Evolutionary conservation across 2,329 filamentous ascomycete genomes (phyloP).

Genomic region (Diaporthe ilicicola): DNA sequence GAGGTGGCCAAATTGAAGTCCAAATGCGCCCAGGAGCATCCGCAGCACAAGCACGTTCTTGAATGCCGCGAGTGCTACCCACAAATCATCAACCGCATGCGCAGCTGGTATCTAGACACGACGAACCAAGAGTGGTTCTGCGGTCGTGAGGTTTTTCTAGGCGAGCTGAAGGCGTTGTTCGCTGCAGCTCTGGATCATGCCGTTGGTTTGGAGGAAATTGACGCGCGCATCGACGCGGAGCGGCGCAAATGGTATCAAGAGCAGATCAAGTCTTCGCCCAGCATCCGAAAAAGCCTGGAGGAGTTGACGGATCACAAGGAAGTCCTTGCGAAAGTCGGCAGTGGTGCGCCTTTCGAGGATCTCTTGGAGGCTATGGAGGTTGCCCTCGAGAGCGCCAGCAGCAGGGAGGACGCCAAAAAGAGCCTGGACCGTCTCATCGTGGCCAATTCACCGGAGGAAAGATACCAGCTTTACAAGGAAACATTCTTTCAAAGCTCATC

Average conservation of each 20-base stretch:
- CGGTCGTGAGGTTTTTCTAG: conserved; percentile 56
- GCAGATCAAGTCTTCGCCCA: conserved; percentile 36
- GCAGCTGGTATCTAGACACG: conserved; percentile 47
- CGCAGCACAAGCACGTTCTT: conserved; percentile 49
- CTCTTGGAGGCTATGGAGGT: conserved; percentile 34
- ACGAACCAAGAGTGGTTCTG: conserved; percentile 59
- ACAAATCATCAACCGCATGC: conserved; percentile 56
- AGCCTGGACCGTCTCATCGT: conserved; percentile 33
- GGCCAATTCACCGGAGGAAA: conserved; percentile 31
- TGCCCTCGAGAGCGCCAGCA: conserved; percentile 25
- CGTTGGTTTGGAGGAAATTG: conserved; percentile 54
- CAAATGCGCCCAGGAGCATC: conserved; percentile 53
- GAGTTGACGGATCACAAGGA: conserved; percentile 31
- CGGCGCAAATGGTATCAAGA: conserved; percentile 63
- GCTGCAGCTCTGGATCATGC: conserved; percentile 55
- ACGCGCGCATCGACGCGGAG: conserved; percentile 59
- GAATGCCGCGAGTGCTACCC: conserved; percentile 59
- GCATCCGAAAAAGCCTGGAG: conserved; percentile 36
- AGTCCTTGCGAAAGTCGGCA: conserved; percentile 30
- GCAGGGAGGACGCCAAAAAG: conserved; percentile 12
- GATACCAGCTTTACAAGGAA: conserved; percentile 36
- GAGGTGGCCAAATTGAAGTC: conserved; percentile 53
- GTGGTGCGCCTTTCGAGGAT: conserved; percentile 32
- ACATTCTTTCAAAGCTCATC: conserved; percentile 36
- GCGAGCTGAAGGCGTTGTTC: conserved; percentile 59